Conservation (phyloP, 2,329 filamentous ascomycete genomes). For the Phaeophleospora eucalypticola region DNA sequence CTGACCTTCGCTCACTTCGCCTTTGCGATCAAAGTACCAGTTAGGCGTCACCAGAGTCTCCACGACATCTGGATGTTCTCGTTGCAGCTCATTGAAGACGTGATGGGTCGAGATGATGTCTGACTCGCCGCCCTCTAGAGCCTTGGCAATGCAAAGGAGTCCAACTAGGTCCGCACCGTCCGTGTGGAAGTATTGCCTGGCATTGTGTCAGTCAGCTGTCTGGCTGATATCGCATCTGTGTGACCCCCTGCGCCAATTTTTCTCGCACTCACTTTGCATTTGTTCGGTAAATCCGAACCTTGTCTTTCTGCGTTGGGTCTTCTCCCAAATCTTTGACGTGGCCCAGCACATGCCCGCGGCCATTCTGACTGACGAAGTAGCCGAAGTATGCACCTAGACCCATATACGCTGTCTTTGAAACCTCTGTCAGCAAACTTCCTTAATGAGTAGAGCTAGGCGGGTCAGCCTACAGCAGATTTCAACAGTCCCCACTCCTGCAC, state of each 20-base stretch:
- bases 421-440: constrained; percentile 3
- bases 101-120: constrained; percentile 75
- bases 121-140: constrained; percentile 76
- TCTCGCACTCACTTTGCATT: constrained; percentile 14
- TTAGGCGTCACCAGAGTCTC: constrained; percentile 70
- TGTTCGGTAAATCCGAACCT: constrained; percentile 85
- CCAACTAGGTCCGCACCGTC: constrained; percentile 82
- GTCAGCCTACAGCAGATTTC: constrained; percentile 71
- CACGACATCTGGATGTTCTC: constrained; percentile 71
- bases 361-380: constrained; percentile 84
- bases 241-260: neutral
- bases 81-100: constrained; percentile 76
- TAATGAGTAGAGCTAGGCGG: too few species aligned
- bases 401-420: constrained; percentile 62
- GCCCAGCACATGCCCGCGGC: constrained; percentile 76
- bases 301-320: constrained; percentile 74
- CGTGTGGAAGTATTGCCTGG: constrained; percentile 78
- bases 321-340: constrained; percentile 88
- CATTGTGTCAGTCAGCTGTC: constrained; percentile 46
- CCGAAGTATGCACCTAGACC: constrained; percentile 75
- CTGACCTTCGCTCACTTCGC: constrained; percentile 72
- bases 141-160: constrained; percentile 72
- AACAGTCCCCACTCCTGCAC: constrained; percentile 69
- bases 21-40: constrained; percentile 92
- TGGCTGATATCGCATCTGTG: too few species aligned